Base-by-base conservation (phyloP, 495 filamentous ascomycete species). In the Xylaria grammica region DNA sequence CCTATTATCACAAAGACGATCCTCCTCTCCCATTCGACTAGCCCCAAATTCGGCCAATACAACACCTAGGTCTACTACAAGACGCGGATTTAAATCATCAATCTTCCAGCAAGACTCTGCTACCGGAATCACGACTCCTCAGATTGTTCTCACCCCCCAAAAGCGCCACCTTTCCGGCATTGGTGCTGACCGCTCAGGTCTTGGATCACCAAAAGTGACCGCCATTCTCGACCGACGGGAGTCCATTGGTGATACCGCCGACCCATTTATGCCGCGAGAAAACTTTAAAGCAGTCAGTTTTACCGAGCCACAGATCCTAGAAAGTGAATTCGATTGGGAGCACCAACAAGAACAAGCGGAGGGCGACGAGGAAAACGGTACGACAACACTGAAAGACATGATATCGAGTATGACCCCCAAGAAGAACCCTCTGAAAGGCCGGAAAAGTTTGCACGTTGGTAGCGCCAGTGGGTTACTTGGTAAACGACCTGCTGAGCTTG, bases 321-420 rank as follows among this genome's bases (percentile, higher is more conserved):
- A 89, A 40, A 78, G 80, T 15, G 90, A 94, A 67, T 76, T 91
- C 46, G 89, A 94, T 42, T 80, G 78, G 45, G 90, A 93, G 66
- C 86, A 82, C 15, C 84, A 84, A 67, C 81, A 85, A 65, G 89
- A 91, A 65, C 81, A 89, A 59, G 76, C 71, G 11, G 79, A 83
- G 30, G 76, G 78, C 17, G 65, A 61, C 3, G 78, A 82, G 36
- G 83, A 81, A 11, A 84, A 87, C 19, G 80, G 81, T 32, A 90
- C 91, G 60, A 78, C 78, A 1, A 73, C 85, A 30, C 72, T 94
- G 49, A 91, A 85, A 72, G 88, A 91, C 62, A 89, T 91, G 87
- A 94, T 94, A 44, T 84, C 89, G 60, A 89, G 85, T 51, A 80
- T 94, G 48, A 91, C 86, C 15, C 91, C 91, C 2, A 92, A 92